Conservation (phyloP, 2,329 filamentous ascomycete genomes). For the Ophiocordyceps camponoti-saundersi region DNA sequence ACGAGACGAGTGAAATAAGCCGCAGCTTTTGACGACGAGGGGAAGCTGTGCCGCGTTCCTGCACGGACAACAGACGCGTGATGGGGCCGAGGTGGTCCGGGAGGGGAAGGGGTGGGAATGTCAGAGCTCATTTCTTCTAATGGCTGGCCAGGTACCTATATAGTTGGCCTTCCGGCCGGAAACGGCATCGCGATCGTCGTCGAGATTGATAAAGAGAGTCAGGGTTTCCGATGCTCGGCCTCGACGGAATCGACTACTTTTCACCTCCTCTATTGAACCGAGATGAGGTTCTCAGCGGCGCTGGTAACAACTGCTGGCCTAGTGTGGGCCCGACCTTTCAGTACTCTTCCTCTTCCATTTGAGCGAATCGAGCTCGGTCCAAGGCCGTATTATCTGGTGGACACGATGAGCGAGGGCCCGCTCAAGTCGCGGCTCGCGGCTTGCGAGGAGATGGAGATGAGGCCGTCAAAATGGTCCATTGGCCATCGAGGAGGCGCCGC, state of each 20-base stretch:
- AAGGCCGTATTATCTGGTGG: conserved; percentile 46
- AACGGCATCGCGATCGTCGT: background rate
- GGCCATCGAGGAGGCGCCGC: conserved; percentile 45
- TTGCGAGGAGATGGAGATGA: conserved; percentile 37
- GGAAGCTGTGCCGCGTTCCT: background rate
- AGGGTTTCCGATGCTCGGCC: background rate
- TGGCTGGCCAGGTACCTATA: too few relatives aligned
- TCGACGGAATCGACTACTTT: background rate
- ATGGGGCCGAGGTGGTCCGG: background rate
- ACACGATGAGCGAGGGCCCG: conserved; percentile 41
- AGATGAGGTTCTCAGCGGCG: background rate
- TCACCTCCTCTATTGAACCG: background rate
- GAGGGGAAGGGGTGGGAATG: background rate
- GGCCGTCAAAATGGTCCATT: conserved; percentile 37
- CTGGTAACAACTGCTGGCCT: conserved; percentile 5
- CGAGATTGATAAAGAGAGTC: background rate
- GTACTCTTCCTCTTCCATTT: conserved; percentile 13
- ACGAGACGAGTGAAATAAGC: background rate
- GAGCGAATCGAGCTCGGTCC: conserved; percentile 41
- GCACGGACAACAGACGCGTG: background rate
- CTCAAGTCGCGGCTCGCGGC: conserved; percentile 42
- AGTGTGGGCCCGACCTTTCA: conserved; percentile 10
- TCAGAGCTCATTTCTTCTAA: background rate
- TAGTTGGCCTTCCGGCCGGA: background rate
- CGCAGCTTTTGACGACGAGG: background rate